A percentile compares a stretch with the other conserved stretches of the same genome.
Evolutionary conservation across 345 rosid genomes (phyloP).

Genomic region (Eucalyptus curtisii): DNA sequence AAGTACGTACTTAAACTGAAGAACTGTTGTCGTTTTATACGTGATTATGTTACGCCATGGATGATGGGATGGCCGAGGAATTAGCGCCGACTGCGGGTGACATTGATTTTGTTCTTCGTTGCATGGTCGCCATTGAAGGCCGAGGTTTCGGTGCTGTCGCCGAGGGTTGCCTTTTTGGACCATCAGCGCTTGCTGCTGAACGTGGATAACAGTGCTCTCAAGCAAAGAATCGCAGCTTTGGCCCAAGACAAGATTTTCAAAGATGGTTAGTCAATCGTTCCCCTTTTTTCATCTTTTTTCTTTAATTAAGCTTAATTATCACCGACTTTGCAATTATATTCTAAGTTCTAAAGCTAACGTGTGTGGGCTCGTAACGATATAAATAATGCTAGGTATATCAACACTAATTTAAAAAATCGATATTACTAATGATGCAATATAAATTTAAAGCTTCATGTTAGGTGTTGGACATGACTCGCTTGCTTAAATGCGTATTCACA

Average conservation of each 20-base stretch:
- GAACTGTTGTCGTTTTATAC: not conserved
- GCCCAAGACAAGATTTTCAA: slow-evolving; percentile 90
- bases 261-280: slow-evolving; percentile 40
- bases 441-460: not conserved
- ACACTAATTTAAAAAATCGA: not conserved
- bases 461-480: not conserved
- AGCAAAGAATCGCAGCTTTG: slow-evolving; percentile 92
- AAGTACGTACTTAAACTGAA: slow-evolving; percentile 14
- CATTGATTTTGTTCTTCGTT: not conserved
- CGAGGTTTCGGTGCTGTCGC: slow-evolving; percentile 81
- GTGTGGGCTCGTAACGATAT: not conserved
- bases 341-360: not conserved
- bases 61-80: not conserved
- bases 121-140: slow-evolving; percentile 21
- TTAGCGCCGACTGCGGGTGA: not conserved
- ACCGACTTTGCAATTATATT: not conserved
- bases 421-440: not conserved
- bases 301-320: not conserved
- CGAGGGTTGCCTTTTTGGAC: slow-evolving; percentile 74
- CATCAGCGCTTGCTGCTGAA: slow-evolving; percentile 83
- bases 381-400: not conserved
- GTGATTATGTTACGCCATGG: not conserved
- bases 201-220: slow-evolving; percentile 74
- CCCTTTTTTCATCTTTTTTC: not conserved
- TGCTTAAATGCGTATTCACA: not conserved